Evolutionary conservation across 345 rosid genomes (phyloP), one percentile per base, ranked within the genome.

Genomic region (Acer campestre): DNA sequence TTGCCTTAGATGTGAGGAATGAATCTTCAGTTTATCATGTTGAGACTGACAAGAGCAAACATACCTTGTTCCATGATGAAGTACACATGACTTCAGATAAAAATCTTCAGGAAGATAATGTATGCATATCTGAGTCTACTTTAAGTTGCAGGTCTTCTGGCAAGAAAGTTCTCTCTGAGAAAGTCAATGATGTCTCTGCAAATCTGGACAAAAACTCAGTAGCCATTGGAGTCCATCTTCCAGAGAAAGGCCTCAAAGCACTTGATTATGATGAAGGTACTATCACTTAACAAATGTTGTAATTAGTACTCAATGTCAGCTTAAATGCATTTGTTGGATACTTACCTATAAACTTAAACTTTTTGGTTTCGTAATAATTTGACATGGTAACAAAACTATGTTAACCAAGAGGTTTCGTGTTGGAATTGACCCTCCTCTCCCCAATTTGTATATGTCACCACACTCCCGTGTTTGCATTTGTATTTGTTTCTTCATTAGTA

Each of bases 261-360:
- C 73, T 66, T 35, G 71, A 76, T 84, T 82, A 77, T 73, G 49
- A 42, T 79, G 68, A 85, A 82, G 92, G 92, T 90, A 86, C 42
- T 79, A 71, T 42, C 59, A 53, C 56, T 70, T 7, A 23, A 4
- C 71, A 66, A 64, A 11, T 20, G 58, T 70, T 20, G 6, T 53
- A 35, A 68, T 61, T 62, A 40, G 76, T 25, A 25, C 46, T 53
- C 61, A 42, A 12, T 11, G 68, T 61, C 22, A 11, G 12, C 67
- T 27, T 63, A 27, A 63, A 25, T 63, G n/a, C 22, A 10, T 63
- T 16, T 63, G n/a, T 63, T 63, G 23, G 63, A 59, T 7, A 11
- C 22, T 59, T 20, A 58, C 1, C 62, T 58, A 58, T 58, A 20
- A 20, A 58, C 62, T 51, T 51, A 16, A 51, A 51, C 56, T 20